phyloP scores from a whole-genome alignment of 2,329 filamentous ascomycete species.

The Tolypocladium endophyticum region DNA sequence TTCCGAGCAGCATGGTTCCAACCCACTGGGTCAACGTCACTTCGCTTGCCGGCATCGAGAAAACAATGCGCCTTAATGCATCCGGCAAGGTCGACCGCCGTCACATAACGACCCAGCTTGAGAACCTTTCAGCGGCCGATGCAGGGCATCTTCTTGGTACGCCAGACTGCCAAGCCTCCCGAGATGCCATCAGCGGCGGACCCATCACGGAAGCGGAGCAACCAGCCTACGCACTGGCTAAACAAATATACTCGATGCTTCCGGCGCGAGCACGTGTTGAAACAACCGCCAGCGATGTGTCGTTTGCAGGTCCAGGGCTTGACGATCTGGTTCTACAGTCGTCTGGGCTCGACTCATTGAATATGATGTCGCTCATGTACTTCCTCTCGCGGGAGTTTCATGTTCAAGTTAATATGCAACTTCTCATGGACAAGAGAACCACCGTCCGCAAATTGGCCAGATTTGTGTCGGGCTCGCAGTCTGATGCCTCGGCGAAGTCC shows the following conservation, averaged over 20 bases:
- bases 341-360: slow-evolving; percentile 2
- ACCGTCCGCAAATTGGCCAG: slow-evolving; percentile 1
- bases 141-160: neutral
- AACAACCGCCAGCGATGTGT: neutral
- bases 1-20: slow-evolving; percentile 1
- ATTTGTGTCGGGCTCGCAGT: neutral
- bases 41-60: neutral
- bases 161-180: neutral
- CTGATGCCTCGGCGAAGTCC: neutral
- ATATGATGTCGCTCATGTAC: slow-evolving; percentile 5
- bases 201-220: neutral
- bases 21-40: neutral
- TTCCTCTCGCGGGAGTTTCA: slow-evolving; percentile 1
- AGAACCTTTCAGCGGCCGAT: neutral
- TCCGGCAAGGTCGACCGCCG: slow-evolving; percentile 1
- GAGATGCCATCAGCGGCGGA: neutral
- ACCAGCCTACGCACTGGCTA: slow-evolving; percentile 2
- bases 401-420: neutral
- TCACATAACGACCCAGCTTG: neutral
- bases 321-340: slow-evolving; percentile 1
- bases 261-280: neutral
- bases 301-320: neutral
- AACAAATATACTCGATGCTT: neutral
- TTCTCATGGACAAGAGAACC: slow-evolving; percentile 1
- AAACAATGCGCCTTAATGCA: neutral